A percentile compares a stretch with the other conserved stretches of the same genome.
Conservation (phyloP, 2,329 filamentous ascomycete genomes). For the Fusarium penzigii region DNA sequence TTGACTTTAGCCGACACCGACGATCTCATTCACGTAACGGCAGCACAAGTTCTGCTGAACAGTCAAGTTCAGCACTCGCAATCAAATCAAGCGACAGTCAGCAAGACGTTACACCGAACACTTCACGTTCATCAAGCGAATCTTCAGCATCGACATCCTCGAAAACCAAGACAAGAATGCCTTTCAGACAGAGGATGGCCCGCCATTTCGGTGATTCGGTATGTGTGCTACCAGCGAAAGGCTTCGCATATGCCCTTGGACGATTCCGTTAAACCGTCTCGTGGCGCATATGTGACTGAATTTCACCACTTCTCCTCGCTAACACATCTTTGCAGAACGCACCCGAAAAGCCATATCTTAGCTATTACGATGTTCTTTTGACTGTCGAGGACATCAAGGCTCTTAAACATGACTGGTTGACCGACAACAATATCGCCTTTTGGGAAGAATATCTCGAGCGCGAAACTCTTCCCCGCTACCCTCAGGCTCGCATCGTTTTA, state of each 20-base stretch:
- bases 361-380: constrained; percentile 51
- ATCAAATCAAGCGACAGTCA: constrained; percentile 16
- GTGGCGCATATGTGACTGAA: constrained; percentile 4
- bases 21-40: constrained; percentile 13
- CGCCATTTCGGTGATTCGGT: constrained; percentile 51
- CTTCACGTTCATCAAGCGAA: constrained; percentile 13
- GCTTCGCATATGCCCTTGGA: too few relatives aligned
- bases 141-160: constrained; percentile 13
- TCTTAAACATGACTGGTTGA: constrained; percentile 91
- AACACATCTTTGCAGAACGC: constrained; percentile 45
- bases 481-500: constrained; percentile 83
- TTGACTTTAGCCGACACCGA: constrained; percentile 24
- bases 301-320: constrained; percentile 10
- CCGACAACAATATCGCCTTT: constrained; percentile 95
- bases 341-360: constrained; percentile 41
- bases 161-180: constrained; percentile 34
- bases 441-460: constrained; percentile 98
- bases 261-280: too few relatives aligned
- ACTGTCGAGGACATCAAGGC: constrained; percentile 87
- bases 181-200: constrained; percentile 44
- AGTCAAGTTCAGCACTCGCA: constrained; percentile 19
- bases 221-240: constrained; percentile 26
- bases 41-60: constrained; percentile 25
- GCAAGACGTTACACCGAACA: constrained; percentile 18
- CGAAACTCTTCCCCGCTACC: constrained; percentile 78